Base-by-base conservation (phyloP, 805 yeast species). In the Ogataea saltuana region DNA sequence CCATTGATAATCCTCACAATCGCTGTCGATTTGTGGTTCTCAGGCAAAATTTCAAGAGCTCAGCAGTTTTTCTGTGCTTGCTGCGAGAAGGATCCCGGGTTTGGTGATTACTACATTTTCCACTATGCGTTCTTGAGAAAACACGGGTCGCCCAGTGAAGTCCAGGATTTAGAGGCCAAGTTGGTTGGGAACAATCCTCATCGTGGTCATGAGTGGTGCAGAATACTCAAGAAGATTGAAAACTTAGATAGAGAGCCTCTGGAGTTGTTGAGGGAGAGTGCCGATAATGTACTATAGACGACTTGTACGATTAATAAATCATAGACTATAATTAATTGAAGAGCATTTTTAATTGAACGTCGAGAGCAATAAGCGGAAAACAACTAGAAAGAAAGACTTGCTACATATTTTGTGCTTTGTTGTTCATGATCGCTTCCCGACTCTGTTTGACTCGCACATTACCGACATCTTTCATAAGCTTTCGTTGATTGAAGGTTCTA, bases 21-120 rank as follows among this genome's bases (percentile, higher is more conserved):
- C 23, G 97, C 93, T 0, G 65, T 71, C 10, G 75, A 79, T 43
- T 81, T 89, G 48, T 83, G 83, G 82, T 55, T 67, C 1, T 84
- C 78, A 19, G 83, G 85, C 0, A 85, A 85, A 50, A 62, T 72
- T 19, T 64, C 73, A 1, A 83, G 81, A 50, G 87, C 95, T 0
- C 67, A 70, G 42, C 72, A 81, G 11, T 90, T 96, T 88, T 76
- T 88, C 43, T 83, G 83, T 36, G 85, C 93, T 0, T 58, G 83
- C 9, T 33, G 49, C 18, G 68, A 65, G n/a, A 68, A 71, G 2
- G 80, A 81, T 43, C 60, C 68, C 1, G 68, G 64, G n/a, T 76
- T 70, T 56, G 97, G 96, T 4, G 97, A 90, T 62, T 63, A 74
- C 3, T 88, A 95, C 85, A 76, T 80, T 1, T 83, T 88, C 83